Evolutionary conservation across 768 basidiomycete genomes (phyloP).

Genomic region (Asterophora lycoperdoides): DNA sequence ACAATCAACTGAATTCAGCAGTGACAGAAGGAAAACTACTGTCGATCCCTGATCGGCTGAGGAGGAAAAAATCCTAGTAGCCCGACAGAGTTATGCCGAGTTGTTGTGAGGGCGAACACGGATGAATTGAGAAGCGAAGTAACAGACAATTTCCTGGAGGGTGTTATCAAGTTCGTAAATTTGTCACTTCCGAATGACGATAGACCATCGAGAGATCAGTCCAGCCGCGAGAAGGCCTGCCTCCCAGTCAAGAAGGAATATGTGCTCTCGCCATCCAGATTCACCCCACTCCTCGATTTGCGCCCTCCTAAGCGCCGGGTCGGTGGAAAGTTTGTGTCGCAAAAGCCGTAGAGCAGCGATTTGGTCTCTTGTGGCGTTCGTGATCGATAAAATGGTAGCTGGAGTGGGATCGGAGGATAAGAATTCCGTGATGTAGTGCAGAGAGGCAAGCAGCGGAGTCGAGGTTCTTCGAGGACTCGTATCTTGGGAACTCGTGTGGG

Average conservation of each 20-base stretch:
- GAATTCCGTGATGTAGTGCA: slow-evolving; percentile 34
- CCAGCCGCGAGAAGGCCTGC: slow-evolving; percentile 43
- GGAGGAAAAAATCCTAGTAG: too few relatives aligned
- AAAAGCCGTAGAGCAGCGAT: slow-evolving; percentile 21
- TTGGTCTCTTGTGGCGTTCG: slow-evolving; percentile 37
- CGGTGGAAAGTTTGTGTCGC: slow-evolving; percentile 24
- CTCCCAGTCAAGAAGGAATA: slow-evolving; percentile 49
- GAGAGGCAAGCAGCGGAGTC: slow-evolving; percentile 33
- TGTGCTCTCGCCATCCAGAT: slow-evolving; percentile 41
- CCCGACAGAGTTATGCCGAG: too few relatives aligned
- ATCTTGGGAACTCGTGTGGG: slow-evolving; percentile 20
- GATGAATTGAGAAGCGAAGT: neutral
- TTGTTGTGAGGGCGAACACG: too few relatives aligned
- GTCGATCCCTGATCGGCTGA: too few relatives aligned
- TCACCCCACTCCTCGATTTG: slow-evolving; percentile 30
- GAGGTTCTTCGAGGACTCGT: slow-evolving; percentile 23
- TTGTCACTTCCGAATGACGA: slow-evolving; percentile 25
- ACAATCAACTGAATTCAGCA: too few relatives aligned
- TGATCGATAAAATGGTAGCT: slow-evolving; percentile 30
- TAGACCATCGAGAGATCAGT: slow-evolving; percentile 44
- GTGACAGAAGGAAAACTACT: too few relatives aligned
- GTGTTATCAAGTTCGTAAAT: too few relatives aligned
- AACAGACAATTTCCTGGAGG: neutral
- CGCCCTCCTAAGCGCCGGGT: slow-evolving; percentile 22
- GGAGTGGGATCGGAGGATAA: slow-evolving; percentile 26